phyloP scores from a whole-genome alignment of 495 filamentous ascomycete species.

The Neurospora sp. region DNA sequence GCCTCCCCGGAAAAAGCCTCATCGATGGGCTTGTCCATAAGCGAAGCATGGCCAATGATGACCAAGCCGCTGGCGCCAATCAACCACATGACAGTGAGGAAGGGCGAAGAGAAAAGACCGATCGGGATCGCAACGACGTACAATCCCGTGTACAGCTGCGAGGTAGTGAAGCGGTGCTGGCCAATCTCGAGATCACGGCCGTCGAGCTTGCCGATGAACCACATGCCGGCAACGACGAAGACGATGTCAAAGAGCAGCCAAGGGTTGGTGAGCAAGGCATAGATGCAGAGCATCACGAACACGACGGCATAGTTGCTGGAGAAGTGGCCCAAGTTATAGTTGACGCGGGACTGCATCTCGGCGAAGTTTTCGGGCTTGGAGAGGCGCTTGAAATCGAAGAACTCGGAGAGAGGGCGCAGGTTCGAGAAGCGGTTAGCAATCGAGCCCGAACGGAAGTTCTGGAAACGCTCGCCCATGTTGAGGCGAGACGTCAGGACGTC shows the following conservation, averaged over 20 bases:
- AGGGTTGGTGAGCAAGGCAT: constrained; percentile 79
- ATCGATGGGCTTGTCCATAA: constrained; percentile 99
- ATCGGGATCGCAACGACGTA: constrained; percentile 73
- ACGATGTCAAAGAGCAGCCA: constrained; percentile 82
- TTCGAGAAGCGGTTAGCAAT: constrained; percentile 80
- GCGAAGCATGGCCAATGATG: constrained; percentile 86
- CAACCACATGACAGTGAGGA: constrained; percentile 79
- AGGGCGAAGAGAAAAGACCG: constrained; percentile 69
- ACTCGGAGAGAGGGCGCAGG: constrained; percentile 82
- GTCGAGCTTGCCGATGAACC: constrained; percentile 75
- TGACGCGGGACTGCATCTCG: constrained; percentile 86
- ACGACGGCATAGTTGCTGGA: constrained; percentile 96
- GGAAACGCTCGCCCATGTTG: constrained; percentile 63
- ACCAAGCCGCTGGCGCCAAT: constrained; percentile 86
- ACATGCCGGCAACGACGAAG: constrained; percentile 75
- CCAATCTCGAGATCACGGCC: constrained; percentile 84
- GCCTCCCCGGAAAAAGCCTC: constrained; percentile 99
- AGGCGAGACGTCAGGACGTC: constrained; percentile 84
- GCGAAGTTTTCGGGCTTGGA: constrained; percentile 87
- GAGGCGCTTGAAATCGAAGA: constrained; percentile 87
- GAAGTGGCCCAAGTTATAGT: constrained; percentile 96
- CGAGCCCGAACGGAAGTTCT: constrained; percentile 65
- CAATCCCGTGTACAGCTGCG: constrained; percentile 87
- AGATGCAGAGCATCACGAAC: constrained; percentile 90
- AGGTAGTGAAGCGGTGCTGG: constrained; percentile 69